phyloP scores from a whole-genome alignment of 1,284 basidiomycete genomes.

The Cryptococcus amylolentus region DNA sequence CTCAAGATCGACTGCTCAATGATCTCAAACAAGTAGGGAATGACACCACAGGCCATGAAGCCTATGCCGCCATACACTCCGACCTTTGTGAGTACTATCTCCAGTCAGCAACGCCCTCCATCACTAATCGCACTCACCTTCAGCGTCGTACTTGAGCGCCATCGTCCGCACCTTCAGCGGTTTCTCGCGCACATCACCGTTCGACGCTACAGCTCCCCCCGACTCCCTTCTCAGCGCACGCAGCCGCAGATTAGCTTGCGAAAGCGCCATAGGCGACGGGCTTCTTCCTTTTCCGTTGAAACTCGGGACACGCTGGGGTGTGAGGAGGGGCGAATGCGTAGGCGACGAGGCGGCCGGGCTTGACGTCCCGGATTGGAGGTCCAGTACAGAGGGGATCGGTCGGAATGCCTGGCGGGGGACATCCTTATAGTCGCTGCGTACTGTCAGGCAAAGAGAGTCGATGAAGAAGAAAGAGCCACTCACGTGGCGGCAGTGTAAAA shows the following conservation, averaged over 20 bases:
- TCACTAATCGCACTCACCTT: constrained; percentile 22
- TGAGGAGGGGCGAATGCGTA: neutral
- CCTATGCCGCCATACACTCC: constrained; percentile 86
- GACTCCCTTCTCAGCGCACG: neutral
- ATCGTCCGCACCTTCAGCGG: constrained; percentile 11
- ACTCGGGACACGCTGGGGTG: too few relatives aligned
- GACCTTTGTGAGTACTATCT: constrained; percentile 78
- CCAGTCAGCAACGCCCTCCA: too few relatives aligned
- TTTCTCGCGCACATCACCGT: constrained; percentile 3
- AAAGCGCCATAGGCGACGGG: neutral
- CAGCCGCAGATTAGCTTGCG: neutral
- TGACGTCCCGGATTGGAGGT: constrained; percentile 57
- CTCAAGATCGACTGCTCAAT: constrained; percentile 48
- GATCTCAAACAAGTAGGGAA: constrained; percentile 66
- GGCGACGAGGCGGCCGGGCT: constrained; percentile 8
- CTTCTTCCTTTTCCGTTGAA: neutral
- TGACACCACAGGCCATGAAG: constrained; percentile 59
- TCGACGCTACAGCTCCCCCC: neutral
- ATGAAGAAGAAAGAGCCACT: constrained; percentile 10
- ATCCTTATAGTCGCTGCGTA: constrained; percentile 58
- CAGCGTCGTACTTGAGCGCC: constrained; percentile 26
- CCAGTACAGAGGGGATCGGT: constrained; percentile 79
- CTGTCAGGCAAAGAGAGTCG: too few relatives aligned
- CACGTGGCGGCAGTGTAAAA: constrained; percentile 83
- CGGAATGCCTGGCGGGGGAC: constrained; percentile 60